phyloP scores from a whole-genome alignment of 1,139 yeast species.

The Pichia sp. region DNA sequence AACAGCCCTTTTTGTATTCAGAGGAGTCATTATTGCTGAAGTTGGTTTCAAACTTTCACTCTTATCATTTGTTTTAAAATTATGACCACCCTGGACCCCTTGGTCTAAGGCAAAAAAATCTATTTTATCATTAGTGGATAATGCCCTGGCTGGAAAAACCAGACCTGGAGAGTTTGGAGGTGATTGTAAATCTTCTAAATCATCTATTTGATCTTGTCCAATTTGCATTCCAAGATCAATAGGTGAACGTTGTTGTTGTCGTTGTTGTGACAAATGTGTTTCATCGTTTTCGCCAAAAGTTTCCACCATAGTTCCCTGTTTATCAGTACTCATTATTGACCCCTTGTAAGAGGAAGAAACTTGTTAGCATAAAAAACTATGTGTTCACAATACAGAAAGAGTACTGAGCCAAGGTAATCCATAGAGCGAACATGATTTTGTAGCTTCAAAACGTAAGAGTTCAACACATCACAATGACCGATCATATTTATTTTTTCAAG shows the following conservation, averaged over 20 bases:
- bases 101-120: conserved; percentile 32
- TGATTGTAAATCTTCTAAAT: conserved; percentile 16
- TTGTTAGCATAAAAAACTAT: background rate
- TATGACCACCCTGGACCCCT: background rate
- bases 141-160: conserved; percentile 20
- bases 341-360: background rate
- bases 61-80: background rate
- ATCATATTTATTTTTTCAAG: background rate
- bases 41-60: background rate
- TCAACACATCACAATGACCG: background rate
- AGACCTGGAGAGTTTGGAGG: conserved; percentile 32
- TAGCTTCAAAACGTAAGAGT: background rate
- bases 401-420: background rate
- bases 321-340: background rate
- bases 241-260: background rate
- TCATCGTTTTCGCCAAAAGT: background rate
- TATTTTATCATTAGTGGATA: conserved; percentile 28
- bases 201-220: conserved; percentile 11
- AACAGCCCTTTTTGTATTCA: background rate
- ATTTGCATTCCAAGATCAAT: conserved; percentile 7
- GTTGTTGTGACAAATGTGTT: background rate
- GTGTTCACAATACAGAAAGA: background rate
- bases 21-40: background rate
- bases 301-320: background rate
- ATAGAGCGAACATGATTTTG: background rate